Evolutionary conservation across 2,329 filamentous ascomycete genomes (phyloP).

Genomic region (Periconia macrospinosa): DNA sequence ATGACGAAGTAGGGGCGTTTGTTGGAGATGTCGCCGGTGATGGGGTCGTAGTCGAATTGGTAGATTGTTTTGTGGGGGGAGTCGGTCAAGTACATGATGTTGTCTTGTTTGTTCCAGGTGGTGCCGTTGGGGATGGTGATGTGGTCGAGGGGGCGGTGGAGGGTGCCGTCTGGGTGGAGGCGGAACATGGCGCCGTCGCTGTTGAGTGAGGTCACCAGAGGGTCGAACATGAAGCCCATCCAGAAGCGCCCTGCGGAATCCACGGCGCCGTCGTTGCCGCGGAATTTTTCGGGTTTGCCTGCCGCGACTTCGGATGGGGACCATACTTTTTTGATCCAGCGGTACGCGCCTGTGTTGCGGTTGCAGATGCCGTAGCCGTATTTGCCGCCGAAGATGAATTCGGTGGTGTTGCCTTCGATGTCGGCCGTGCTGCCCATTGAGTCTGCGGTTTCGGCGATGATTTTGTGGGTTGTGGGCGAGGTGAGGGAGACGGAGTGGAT

Average conservation of each 20-base stretch:
- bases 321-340: slow-evolving; percentile 62
- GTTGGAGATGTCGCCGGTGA: slow-evolving; percentile 67
- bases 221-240: slow-evolving; percentile 85
- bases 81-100: slow-evolving; percentile 82
- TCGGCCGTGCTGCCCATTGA: slow-evolving; percentile 70
- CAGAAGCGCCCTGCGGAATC: slow-evolving; percentile 82
- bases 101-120: slow-evolving; percentile 73
- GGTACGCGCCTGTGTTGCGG: slow-evolving; percentile 58
- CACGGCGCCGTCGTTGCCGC: slow-evolving; percentile 79
- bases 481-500: slow-evolving; percentile 71
- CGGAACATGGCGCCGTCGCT: slow-evolving; percentile 67
- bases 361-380: slow-evolving; percentile 79
- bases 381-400: slow-evolving; percentile 79
- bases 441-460: slow-evolving; percentile 59
- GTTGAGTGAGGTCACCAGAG: slow-evolving; percentile 59
- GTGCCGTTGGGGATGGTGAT: slow-evolving; percentile 84
- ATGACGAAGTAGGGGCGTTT: slow-evolving; percentile 74
- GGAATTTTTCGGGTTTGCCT: slow-evolving; percentile 55
- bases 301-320: slow-evolving; percentile 49
- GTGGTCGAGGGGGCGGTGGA: slow-evolving; percentile 61
- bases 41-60: slow-evolving; percentile 71
- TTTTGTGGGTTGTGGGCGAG: slow-evolving; percentile 58
- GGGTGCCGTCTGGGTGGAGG: slow-evolving; percentile 64
- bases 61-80: slow-evolving; percentile 71
- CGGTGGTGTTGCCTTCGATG: slow-evolving; percentile 68